A percentile compares a stretch with the other conserved stretches of the same genome.
phyloP scores from a whole-genome alignment of 768 basidiomycete species.

The Cytidiella melzeri region DNA sequence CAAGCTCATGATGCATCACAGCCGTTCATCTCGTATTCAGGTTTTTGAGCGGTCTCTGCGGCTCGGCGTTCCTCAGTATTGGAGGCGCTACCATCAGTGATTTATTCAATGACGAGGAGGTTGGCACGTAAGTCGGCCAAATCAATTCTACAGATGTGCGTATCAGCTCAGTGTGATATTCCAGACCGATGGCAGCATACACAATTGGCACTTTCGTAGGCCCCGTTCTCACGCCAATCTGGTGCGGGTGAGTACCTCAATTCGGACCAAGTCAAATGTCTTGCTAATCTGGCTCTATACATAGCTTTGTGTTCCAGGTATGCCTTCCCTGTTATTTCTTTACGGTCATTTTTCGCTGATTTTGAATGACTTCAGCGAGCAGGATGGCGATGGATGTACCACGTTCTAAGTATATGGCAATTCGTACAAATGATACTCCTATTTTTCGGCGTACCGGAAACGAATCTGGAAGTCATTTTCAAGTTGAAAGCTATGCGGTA shows the following conservation, averaged over 20 bases:
- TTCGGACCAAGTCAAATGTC: neutral
- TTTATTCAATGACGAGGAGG: constrained; percentile 44
- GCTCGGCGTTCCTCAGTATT: constrained; percentile 52
- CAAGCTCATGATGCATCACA: constrained; percentile 14
- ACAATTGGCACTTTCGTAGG: constrained; percentile 47
- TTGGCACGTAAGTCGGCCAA: constrained; percentile 42
- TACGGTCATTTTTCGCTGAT: neutral
- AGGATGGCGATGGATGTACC: constrained; percentile 72
- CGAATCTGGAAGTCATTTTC: constrained; percentile 52
- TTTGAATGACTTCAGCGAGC: constrained; percentile 34
- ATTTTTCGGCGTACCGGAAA: constrained; percentile 54
- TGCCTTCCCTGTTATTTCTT: too few species aligned
- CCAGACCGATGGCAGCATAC: constrained; percentile 48
- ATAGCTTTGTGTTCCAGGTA: constrained; percentile 5
- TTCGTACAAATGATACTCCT: constrained; percentile 45
- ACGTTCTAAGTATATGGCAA: constrained; percentile 60
- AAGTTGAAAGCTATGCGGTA: constrained; percentile 51
- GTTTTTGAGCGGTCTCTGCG: constrained; percentile 45
- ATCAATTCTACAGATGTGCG: neutral
- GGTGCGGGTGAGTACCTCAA: constrained; percentile 41
- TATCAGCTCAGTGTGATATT: neutral
- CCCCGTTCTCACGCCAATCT: constrained; percentile 46
- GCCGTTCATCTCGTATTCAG: constrained; percentile 57
- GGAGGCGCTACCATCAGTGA: constrained; percentile 54
- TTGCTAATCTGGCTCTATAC: constrained; percentile 12